Conservation (phyloP, 208 protist genomes). For the Acanthamoeba divionensis region DNA sequence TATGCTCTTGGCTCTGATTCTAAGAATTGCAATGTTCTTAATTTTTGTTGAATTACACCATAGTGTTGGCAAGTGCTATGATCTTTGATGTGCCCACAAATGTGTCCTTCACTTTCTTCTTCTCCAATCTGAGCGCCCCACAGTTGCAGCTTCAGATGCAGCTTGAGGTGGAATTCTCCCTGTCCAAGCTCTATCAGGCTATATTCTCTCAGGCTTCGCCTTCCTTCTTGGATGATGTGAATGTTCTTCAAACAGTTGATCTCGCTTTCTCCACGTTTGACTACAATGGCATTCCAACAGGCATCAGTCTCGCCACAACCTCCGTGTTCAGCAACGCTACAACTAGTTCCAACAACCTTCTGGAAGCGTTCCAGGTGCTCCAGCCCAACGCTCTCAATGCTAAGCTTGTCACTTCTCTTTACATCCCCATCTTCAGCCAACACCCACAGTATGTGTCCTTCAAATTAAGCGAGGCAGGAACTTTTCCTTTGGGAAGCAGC, state of each 20-base stretch:
- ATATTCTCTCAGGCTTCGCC: not conserved
- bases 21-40: no score
- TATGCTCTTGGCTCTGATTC: no score
- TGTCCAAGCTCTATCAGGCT: not conserved
- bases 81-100: not conserved
- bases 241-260: not conserved
- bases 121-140: not conserved
- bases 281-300: not conserved
- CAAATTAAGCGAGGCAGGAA: not conserved
- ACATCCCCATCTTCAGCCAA: not conserved
- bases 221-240: not conserved
- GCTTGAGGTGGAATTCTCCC: not conserved
- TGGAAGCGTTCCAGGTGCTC: not conserved
- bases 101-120: conserved; percentile 20
- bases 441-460: not conserved
- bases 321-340: not conserved
- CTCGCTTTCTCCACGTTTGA: not conserved
- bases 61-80: not conserved
- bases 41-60: no score
- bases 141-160: conserved; percentile 4
- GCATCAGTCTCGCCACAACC: not conserved
- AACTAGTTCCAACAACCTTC: not conserved
- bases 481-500: not conserved
- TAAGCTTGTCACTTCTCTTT: not conserved
- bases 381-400: not conserved